Base-by-base conservation (phyloP, 2,329 filamentous ascomycete genomes). In the Colletotrichum somersetense region DNA sequence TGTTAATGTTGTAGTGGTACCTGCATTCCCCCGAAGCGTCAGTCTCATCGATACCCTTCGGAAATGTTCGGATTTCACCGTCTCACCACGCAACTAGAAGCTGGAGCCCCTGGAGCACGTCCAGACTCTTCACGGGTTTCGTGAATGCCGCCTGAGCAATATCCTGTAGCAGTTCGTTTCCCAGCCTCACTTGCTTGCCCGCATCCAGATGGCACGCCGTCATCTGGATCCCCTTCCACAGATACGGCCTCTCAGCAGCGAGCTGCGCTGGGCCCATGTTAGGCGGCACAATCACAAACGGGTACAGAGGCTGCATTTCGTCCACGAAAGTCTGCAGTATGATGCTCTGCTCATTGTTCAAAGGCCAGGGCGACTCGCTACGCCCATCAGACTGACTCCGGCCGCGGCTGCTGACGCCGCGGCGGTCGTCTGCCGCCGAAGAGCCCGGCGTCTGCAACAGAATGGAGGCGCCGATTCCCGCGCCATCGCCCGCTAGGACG, bases 191-290 rank as follows among this genome's bases (percentile, higher is more conserved):
- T 76, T 88, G 86, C 50, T 85, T 80, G 35, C 77, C 67, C 0
- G 85, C 85, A 57, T 88, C 83, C 1, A 82, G 79, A 61, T 85
- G 81, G 67, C 78, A 80, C 23, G 81, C 78, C 61, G 80, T 80
- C 77, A 87, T 81, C 83, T 88, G 86, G 72, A 85, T 76, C 5
- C 81, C 84, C 75, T 86, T 87, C 85, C 85, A 88, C 52, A 87
- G 73, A 52, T 85, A 84, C 30, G 86, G 85, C 7, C 81, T 78
- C 71, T 80, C 72, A 35, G 76, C 75, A 35, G 79, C 80, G 56
- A 88, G 77, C 72, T 83, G 77, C 2, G 76, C 75, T 1, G 84
- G 79, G 4, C 76, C 77, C 74, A 85, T 74, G 56, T 79, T 73
- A 33, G 75, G 73, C 0, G 85, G 81, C 5, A 86, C 77, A 18